Base-by-base conservation (phyloP, 805 yeast genomes). In the Ascoidea tarda region DNA sequence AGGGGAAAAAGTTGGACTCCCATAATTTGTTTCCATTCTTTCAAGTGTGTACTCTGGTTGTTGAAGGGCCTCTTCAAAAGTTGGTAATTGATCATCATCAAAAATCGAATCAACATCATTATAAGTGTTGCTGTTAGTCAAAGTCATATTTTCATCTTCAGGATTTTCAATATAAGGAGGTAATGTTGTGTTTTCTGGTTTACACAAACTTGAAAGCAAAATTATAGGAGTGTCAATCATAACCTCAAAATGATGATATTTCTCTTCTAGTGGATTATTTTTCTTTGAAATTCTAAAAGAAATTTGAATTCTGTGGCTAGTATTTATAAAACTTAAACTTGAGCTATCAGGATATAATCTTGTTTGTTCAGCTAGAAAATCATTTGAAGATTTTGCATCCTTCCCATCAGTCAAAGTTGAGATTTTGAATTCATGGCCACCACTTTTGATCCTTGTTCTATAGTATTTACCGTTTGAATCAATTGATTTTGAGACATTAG, bases 141-240 rank as follows among this genome's bases (percentile, higher is more conserved):
- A 33, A 32, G 12, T 6, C 33, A 33, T 10, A n/a, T 32, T 33
- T 32, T 52, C 32, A 31, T 45, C 38, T 6, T 31, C 10, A 6
- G 52, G 48, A 10, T 28, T 32, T 38, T 21, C 33, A 16, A 8
- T 59, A 50, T 72, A 72, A 1, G 66, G 62, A 5, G 77, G 77
- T 14, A 73, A 58, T 8, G 66, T 67, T 54, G 68, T 61, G 53
- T 63, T 70, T 6, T 66, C 71, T 28, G 63, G 60, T 2, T 61
- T 63, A 58, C 77, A 73, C 3, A 65, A 57, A 42, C 68, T 68
- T 10, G 80, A 75, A n/a, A 77, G 67, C 16, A 79, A 62, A 33
- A 76, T 72, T 45, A 85, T 71, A 0, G 93, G 93, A 0, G 91
- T 84, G 61, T 85, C 93, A 46, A 85, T 84, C 48, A 85, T 78